Conservation (phyloP, 2,329 filamentous ascomycete genomes). For the Ophiostoma himal-ulmi region DNA sequence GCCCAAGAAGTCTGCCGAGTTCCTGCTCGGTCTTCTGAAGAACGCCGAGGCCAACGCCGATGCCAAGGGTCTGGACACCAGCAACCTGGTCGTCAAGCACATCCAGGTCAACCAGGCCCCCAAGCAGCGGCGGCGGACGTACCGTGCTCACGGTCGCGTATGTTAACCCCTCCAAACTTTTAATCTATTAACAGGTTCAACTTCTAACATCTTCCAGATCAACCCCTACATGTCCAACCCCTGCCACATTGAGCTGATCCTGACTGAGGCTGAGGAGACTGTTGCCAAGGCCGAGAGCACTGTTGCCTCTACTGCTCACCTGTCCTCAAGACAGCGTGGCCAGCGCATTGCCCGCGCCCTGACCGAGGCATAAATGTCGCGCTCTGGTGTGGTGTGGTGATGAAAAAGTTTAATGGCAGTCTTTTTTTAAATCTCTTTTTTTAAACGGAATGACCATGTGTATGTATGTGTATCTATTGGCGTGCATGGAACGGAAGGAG, state of each 20-base stretch:
- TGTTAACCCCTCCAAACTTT: slow-evolving; percentile 41
- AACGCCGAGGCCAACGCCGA: slow-evolving; percentile 97
- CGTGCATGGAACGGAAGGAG: slow-evolving; percentile 14
- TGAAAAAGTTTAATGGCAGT: neutral
- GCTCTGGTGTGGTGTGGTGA: slow-evolving; percentile 2
- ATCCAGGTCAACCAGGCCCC: slow-evolving; percentile 99
- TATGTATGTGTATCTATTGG: slow-evolving; percentile 18
- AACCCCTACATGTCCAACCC: slow-evolving; percentile 99
- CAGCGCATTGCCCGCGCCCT: slow-evolving; percentile 58
- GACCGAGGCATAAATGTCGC: slow-evolving; percentile 50
- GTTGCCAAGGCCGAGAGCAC: slow-evolving; percentile 80
- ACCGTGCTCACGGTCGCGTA: slow-evolving; percentile 99
- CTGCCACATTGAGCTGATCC: slow-evolving; percentile 99
- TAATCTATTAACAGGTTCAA: neutral
- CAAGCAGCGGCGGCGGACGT: slow-evolving; percentile 98
- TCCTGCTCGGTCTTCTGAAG: slow-evolving; percentile 93
- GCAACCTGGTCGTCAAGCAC: slow-evolving; percentile 98
- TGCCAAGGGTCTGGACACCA: slow-evolving; percentile 94
- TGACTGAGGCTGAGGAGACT: slow-evolving; percentile 93
- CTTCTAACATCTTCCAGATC: slow-evolving; percentile 59
- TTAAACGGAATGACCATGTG: slow-evolving; percentile 6
- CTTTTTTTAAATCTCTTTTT: slow-evolving; percentile 7
- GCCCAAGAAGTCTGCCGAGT: slow-evolving; percentile 98
- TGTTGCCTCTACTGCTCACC: slow-evolving; percentile 60
- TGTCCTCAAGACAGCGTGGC: slow-evolving; percentile 91